Evolutionary conservation across 306 rosid genomes (phyloP).

Genomic region (Hippophae gyantsensis): DNA sequence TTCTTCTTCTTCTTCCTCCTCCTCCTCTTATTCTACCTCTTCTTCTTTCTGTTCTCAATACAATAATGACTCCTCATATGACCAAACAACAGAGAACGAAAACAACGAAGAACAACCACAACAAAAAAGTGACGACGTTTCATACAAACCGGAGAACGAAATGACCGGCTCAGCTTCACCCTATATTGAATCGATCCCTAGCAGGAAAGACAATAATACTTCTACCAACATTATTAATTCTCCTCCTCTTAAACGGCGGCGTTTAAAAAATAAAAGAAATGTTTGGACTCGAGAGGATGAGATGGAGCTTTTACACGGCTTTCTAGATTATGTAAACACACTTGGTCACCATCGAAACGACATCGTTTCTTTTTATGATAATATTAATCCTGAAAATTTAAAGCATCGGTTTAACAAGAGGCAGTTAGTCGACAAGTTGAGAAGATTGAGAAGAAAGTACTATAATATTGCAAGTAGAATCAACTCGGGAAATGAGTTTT

Average conservation of each 20-base stretch:
- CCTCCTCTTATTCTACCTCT: conserved; percentile 1
- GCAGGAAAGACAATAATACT: conserved; percentile 19
- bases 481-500: conserved; percentile 29
- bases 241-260: not conserved
- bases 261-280: conserved; percentile 23
- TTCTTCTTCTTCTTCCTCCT: conserved; percentile 21
- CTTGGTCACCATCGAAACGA: conserved; percentile 23
- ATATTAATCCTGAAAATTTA: conserved; percentile 45
- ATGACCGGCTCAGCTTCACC: conserved; percentile 18
- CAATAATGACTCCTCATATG: not conserved
- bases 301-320: conserved; percentile 59
- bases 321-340: conserved; percentile 45
- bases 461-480: conserved; percentile 30
- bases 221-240: not conserved
- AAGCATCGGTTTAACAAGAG: conserved; percentile 52
- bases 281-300: conserved; percentile 71
- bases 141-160: conserved; percentile 1
- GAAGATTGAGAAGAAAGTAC: conserved; percentile 70
- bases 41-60: conserved; percentile 3
- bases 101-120: not conserved
- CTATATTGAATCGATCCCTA: conserved; percentile 16
- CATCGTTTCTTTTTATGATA: conserved; percentile 36
- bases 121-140: conserved; percentile 3
- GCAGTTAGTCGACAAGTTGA: conserved; percentile 64
- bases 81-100: not conserved